These are phyloP conservation scores for Tuber calosporum DNA, from an alignment of 495 filamentous ascomycete genomes.

Conservation along the genomic window DNA sequence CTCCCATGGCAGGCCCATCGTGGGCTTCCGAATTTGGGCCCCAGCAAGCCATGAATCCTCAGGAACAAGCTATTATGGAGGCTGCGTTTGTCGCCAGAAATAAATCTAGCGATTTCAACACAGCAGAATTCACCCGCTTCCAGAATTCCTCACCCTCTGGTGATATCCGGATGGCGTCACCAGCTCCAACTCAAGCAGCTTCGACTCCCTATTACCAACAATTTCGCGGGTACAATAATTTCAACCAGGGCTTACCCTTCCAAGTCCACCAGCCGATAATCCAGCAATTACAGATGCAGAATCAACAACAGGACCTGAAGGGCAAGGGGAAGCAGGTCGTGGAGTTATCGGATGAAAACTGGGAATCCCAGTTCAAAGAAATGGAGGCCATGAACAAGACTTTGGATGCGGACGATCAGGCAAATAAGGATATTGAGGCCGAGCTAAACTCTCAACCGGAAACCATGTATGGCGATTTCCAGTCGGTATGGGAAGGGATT, in stretches of 20 bases:
- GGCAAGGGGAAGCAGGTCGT: conserved; percentile 89
- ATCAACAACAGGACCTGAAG: conserved; percentile 45
- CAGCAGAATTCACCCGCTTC: conserved; percentile 80
- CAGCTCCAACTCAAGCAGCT: conserved; percentile 25
- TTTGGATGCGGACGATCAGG: conserved; percentile 58
- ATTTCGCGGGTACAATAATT: conserved; percentile 33
- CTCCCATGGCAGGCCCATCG: conserved; percentile 35
- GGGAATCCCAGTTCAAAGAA: conserved; percentile 91
- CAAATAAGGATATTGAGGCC: conserved; percentile 70
- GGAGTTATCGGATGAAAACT: conserved; percentile 85
- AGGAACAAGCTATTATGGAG: conserved; percentile 68
- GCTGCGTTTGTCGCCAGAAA: conserved; percentile 60
- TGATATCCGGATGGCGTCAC: conserved; percentile 19
- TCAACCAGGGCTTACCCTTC: conserved; percentile 40
- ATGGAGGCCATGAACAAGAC: conserved; percentile 48
- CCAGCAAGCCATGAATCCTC: conserved; percentile 33
- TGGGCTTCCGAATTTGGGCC: conserved; percentile 63
- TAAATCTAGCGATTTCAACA: conserved; percentile 58
- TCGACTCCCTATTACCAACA: conserved; percentile 26
- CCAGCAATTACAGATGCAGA: conserved; percentile 43
- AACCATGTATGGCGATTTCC: conserved; percentile 69
- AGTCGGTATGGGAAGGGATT: conserved; percentile 79
- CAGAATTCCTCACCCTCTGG: conserved; percentile 48
- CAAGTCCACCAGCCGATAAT: conserved; percentile 51
- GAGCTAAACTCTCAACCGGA: conserved; percentile 71